Percentiles rank a stretch among this genome's conserved stretches.
These are phyloP conservation scores for Boletus speciosus DNA, from an alignment of 768 basidiomycete species.

Conservation along the genomic window DNA sequence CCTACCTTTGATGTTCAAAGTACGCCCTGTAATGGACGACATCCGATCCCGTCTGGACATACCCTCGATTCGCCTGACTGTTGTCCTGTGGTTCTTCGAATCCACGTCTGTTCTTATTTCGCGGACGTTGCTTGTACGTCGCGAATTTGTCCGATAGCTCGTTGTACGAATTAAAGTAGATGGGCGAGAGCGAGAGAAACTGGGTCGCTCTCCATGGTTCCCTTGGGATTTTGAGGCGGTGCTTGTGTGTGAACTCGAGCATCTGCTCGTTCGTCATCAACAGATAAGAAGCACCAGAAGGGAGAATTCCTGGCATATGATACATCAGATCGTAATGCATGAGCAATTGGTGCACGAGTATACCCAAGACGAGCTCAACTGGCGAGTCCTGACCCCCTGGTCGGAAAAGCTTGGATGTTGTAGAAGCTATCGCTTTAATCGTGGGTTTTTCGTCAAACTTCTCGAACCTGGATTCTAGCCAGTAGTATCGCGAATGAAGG, in stretches of 20 bases:
- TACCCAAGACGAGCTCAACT: constrained; percentile 46
- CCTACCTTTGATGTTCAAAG: constrained; percentile 46
- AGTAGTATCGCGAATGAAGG: neutral
- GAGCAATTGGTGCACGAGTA: neutral
- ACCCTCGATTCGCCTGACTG: constrained; percentile 43
- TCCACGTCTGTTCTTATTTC: constrained; percentile 30
- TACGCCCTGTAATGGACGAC: constrained; percentile 31
- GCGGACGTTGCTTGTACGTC: constrained; percentile 36
- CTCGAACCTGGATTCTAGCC: constrained; percentile 22
- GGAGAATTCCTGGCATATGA: constrained; percentile 38
- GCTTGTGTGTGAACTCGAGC: constrained; percentile 17
- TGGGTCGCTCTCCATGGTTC: constrained; percentile 15
- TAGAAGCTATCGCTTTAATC: constrained; percentile 27
- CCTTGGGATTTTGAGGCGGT: constrained; percentile 16
- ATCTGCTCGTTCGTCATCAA: constrained; percentile 37
- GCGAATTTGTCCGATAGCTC: constrained; percentile 39
- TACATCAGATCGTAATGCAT: neutral
- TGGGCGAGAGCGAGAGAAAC: constrained; percentile 49
- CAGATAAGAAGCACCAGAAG: constrained; percentile 43
- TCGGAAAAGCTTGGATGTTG: constrained; percentile 30
- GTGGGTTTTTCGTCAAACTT: constrained; percentile 36
- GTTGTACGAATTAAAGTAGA: constrained; percentile 33
- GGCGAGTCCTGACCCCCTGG: constrained; percentile 23
- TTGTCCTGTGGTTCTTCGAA: constrained; percentile 27
- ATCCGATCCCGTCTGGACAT: constrained; percentile 20